Percentiles rank a stretch among this genome's conserved stretches.
Evolutionary conservation across 352 stramenopile genomes (phyloP).

Genomic region (Phytopythium vexans): DNA sequence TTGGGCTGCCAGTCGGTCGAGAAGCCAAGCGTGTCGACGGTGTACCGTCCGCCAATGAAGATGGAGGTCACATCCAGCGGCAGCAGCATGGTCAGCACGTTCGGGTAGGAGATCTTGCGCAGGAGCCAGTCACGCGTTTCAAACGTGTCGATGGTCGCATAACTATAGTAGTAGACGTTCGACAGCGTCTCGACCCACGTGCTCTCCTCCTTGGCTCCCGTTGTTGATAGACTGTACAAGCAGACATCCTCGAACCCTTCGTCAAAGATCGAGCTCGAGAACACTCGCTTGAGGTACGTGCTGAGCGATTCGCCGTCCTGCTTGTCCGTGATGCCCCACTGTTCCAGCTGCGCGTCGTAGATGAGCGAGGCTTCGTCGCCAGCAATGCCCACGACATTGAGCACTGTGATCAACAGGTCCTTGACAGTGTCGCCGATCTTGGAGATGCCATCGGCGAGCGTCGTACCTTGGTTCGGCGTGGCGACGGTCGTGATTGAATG

Average conservation of each 20-base stretch:
- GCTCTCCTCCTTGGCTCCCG: conserved; percentile 27
- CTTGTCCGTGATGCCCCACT: conserved; percentile 41
- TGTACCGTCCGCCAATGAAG: conserved; percentile 32
- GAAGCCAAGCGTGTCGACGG: conserved; percentile 23
- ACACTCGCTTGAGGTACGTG: conserved; percentile 39
- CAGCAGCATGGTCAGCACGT: conserved; percentile 11
- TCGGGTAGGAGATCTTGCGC: conserved; percentile 20
- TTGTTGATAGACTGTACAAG: conserved; percentile 21
- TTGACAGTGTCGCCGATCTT: conserved; percentile 28
- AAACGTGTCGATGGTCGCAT: conserved; percentile 24
- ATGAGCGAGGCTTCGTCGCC: conserved; percentile 14
- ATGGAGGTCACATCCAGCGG: conserved; percentile 3
- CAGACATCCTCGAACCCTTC: conserved; percentile 26
- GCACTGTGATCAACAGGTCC: conserved; percentile 14
- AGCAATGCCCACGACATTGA: conserved; percentile 19
- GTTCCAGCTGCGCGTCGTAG: conserved; percentile 44
- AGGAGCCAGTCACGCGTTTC: conserved; percentile 10
- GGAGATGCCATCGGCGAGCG: conserved; percentile 29
- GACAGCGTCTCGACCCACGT: conserved; percentile 29
- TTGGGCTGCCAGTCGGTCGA: conserved; percentile 42
- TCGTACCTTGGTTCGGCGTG: conserved; percentile 39
- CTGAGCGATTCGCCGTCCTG: conserved; percentile 16
- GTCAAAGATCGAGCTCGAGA: conserved; percentile 25
- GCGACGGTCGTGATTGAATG: conserved; percentile 49
- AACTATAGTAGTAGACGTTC: conserved; percentile 35